Evolutionary conservation across 2,329 filamentous ascomycete species (phyloP).

Genomic region (Aspergillus brunneoviolaceus): DNA sequence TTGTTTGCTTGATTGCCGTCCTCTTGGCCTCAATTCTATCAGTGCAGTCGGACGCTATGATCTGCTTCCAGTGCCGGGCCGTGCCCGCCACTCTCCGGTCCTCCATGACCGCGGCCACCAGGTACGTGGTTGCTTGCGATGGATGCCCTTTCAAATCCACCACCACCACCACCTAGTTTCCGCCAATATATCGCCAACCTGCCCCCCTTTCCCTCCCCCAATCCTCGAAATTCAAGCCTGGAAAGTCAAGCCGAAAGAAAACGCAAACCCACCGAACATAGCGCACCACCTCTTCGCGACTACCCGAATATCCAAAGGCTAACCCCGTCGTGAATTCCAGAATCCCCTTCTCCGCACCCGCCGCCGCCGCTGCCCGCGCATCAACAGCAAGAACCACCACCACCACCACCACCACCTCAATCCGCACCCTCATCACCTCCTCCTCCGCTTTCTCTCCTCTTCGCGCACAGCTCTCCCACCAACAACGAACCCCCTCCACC

Average conservation of each 20-base stretch:
- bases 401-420: conserved; percentile 10
- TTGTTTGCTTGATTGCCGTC: not conserved
- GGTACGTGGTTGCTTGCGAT: conserved; percentile 17
- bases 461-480: not conserved
- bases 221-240: not conserved
- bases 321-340: not conserved
- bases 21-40: not conserved
- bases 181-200: not conserved
- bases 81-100: conserved; percentile 29
- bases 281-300: not conserved
- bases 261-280: not conserved
- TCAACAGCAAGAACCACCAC: conserved; percentile 13
- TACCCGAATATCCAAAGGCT: not conserved
- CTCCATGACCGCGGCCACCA: conserved; percentile 24
- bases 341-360: conserved; percentile 1
- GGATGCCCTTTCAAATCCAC: not conserved
- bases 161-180: not conserved
- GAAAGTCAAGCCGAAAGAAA: not conserved
- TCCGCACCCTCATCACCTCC: conserved; percentile 18
- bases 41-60: conserved; percentile 25
- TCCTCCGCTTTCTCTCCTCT: not conserved
- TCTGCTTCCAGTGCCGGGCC: conserved; percentile 35
- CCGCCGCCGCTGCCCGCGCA: not conserved
- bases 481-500: conserved; percentile 1
- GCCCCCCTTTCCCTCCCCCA: not conserved